Evolutionary conservation across 495 filamentous ascomycete genomes (phyloP).

Genomic region (Pyrenopolyporus hunteri): DNA sequence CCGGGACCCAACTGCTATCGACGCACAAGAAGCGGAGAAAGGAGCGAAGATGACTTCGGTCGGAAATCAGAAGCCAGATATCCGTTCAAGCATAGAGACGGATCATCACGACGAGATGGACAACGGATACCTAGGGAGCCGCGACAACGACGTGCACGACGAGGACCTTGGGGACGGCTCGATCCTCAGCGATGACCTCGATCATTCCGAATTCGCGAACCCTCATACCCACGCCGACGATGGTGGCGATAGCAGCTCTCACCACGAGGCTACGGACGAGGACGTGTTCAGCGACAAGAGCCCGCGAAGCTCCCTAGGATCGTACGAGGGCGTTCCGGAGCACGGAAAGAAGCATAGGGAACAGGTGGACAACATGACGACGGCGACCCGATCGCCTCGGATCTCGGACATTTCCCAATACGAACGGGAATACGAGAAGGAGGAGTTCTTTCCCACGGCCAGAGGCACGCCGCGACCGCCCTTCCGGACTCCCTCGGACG

Average conservation of each 20-base stretch:
- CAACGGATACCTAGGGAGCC: background rate
- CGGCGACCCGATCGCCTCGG: conserved; percentile 49
- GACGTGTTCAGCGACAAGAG: conserved; percentile 62
- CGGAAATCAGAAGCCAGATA: background rate
- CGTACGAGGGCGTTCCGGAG: conserved; percentile 43
- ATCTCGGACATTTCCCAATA: conserved; percentile 51
- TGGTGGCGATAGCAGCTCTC: conserved; percentile 48
- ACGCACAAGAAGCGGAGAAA: background rate
- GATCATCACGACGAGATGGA: conserved; percentile 7
- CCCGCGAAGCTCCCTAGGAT: conserved; percentile 54
- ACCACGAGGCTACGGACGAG: conserved; percentile 58
- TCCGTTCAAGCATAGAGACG: conserved; percentile 26
- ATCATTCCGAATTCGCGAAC: conserved; percentile 18
- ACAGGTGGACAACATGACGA: conserved; percentile 42
- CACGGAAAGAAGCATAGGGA: conserved; percentile 24
- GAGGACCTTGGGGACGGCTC: conserved; percentile 43
- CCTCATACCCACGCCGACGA: conserved; percentile 37
- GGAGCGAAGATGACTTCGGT: conserved; percentile 1
- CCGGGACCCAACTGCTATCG: conserved; percentile 4
- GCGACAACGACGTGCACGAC: no score
- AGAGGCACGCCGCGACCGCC: conserved; percentile 48
- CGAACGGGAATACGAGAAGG: conserved; percentile 49
- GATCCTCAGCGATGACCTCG: conserved; percentile 37
- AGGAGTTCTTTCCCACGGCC: conserved; percentile 49
- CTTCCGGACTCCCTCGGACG: conserved; percentile 71